Evolutionary conservation across 768 basidiomycete species (phyloP), one percentile per base, ranked within the genome.

Genomic region (Scleroderma bovista): DNA sequence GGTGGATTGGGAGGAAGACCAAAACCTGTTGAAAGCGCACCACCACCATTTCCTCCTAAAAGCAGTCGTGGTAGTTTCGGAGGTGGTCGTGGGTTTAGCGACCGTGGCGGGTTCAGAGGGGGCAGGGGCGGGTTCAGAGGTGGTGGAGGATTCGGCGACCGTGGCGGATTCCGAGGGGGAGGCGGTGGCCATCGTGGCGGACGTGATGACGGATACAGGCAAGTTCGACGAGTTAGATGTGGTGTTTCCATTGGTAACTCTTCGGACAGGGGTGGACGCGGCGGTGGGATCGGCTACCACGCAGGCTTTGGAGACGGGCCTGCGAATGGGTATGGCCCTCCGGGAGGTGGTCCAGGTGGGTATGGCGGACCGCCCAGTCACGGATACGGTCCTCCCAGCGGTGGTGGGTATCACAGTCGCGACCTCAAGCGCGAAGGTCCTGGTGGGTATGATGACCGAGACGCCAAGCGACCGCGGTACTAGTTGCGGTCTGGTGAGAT

Each of bases 1-100:
- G 96, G 96, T n/a, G 96, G 96, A 6, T 78, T 98, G n/a, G 96
- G 96, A n/a, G 96, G 96, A 23, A 79, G 95, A 51, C 93, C 94
- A 17, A 98, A 98, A 66, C 83, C 83, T 4, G 81, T 80, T 1
- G 80, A 79, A 49, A 57, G 67, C 12, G 63, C 71, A 32, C 54
- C 64, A 31, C 52, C 62, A 31, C 52, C 62, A 33, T 62, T 75
- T 3, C 48, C 68, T 47, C 51, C 62, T 12, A 62, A 66, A 3
- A 60, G 64, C 26, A 50, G 57, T 8, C 70, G 75, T n/a, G 71
- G 74, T 15, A 71, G 73, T 1, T 69, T 73, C 44, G 69, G 76
- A 24, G 81, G 80, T 12, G 76, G 73, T 45, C 67, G 71, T 32
- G 69, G 71, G 7, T 64, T 64, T 22, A 65, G 67, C 13, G 68